These are phyloP conservation scores for Phytophthora pisi DNA, from an alignment of 352 stramenopile species.

Conservation along the genomic window DNA sequence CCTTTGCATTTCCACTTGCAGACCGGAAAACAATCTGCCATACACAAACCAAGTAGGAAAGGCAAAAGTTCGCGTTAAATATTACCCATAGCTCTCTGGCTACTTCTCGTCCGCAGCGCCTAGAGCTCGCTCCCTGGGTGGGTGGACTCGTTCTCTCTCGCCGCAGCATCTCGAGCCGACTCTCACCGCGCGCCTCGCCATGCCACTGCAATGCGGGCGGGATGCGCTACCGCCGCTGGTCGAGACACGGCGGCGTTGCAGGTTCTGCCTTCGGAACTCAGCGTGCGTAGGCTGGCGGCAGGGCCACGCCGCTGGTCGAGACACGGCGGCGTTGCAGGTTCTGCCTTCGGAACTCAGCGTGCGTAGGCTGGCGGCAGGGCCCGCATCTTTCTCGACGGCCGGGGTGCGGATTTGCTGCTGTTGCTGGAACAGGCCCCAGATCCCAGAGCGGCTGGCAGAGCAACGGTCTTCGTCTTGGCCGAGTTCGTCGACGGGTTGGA, in stretches of 20 bases:
- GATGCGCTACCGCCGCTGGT: not conserved
- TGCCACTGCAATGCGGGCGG: constrained; percentile 6
- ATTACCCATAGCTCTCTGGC: constrained; percentile 6
- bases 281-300: not conserved
- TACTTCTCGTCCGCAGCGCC: constrained; percentile 9
- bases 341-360: constrained; percentile 15
- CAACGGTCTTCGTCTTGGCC: not conserved
- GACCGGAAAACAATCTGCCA: too few relatives aligned
- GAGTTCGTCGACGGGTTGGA: not conserved
- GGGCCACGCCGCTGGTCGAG: not conserved
- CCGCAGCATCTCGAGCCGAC: not conserved
- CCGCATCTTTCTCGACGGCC: constrained; percentile 16
- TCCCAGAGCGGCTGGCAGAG: constrained; percentile 3
- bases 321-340: constrained; percentile 9
- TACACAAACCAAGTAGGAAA: not conserved
- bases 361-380: not conserved
- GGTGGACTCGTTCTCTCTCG: not conserved
- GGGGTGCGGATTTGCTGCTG: constrained; percentile 10
- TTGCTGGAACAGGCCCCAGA: constrained; percentile 21
- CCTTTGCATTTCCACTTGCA: not conserved
- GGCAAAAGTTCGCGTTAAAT: constrained; percentile 10
- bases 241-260: constrained; percentile 5
- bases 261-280: constrained; percentile 19
- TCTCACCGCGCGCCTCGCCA: constrained; percentile 27
- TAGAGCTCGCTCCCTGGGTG: not conserved